Conservation (phyloP, 2,329 filamentous ascomycete genomes). For the Curvularia verruculosa region DNA sequence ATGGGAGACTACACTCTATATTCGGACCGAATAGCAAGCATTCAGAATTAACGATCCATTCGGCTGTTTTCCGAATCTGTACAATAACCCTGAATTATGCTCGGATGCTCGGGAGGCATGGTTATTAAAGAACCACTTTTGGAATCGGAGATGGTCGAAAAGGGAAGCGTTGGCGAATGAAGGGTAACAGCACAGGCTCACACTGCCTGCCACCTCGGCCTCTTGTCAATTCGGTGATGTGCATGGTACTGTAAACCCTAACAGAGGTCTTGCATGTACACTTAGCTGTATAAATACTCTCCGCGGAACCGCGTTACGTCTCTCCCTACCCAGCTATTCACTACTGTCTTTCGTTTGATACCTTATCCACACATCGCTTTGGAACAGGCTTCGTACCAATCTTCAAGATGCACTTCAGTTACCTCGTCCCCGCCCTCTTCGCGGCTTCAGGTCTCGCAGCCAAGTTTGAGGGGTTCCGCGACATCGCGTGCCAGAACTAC, state of each 20-base stretch:
- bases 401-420: neutral
- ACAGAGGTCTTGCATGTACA: neutral
- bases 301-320: neutral
- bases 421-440: slow-evolving; percentile 3
- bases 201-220: neutral
- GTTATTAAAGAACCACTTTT: neutral
- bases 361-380: neutral
- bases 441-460: neutral
- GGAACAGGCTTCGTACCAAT: neutral
- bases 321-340: neutral
- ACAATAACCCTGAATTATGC: neutral
- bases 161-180: neutral
- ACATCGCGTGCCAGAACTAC: neutral
- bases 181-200: too few relatives aligned
- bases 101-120: neutral
- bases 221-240: neutral
- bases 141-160: neutral
- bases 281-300: neutral
- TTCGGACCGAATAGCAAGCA: neutral
- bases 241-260: neutral
- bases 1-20: neutral
- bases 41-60: neutral
- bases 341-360: neutral
- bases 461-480: neutral
- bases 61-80: neutral